These are phyloP conservation scores for Candida suzukii DNA, from an alignment of 805 yeast species.

Conservation along the genomic window DNA sequence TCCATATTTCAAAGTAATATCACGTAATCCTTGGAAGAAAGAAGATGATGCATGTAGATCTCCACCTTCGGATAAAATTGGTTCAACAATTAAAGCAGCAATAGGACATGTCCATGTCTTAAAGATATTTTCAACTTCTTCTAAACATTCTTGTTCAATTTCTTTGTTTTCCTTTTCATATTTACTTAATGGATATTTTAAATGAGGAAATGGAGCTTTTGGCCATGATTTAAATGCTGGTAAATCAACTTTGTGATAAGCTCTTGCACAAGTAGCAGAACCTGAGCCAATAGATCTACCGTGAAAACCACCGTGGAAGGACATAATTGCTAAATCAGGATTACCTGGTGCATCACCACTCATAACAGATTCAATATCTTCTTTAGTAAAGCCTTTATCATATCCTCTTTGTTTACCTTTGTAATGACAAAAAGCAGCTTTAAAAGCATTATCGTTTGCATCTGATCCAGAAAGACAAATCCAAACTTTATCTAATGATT, in stretches of 20 bases:
- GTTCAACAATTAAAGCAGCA: slow-evolving; percentile 87
- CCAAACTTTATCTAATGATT: slow-evolving; percentile 71
- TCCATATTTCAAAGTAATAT: slow-evolving; percentile 61
- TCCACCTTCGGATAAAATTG: slow-evolving; percentile 89
- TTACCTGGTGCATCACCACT: slow-evolving; percentile 80
- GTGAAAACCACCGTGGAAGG: slow-evolving; percentile 87
- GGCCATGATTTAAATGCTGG: slow-evolving; percentile 98
- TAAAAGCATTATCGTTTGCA: slow-evolving; percentile 84
- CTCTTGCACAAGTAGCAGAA: slow-evolving; percentile 88
- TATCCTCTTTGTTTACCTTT: slow-evolving; percentile 64
- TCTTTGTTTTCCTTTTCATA: slow-evolving; percentile 79
- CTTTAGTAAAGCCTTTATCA: slow-evolving; percentile 49
- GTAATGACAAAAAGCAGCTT: slow-evolving; percentile 81
- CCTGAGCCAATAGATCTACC: slow-evolving; percentile 92
- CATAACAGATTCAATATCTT: slow-evolving; percentile 74
- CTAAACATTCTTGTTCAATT: slow-evolving; percentile 75
- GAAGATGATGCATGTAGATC: slow-evolving; percentile 76
- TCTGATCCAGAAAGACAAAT: slow-evolving; percentile 80
- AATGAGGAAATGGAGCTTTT: slow-evolving; percentile 80
- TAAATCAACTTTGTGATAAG: slow-evolving; percentile 86
- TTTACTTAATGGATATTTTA: slow-evolving; percentile 68
- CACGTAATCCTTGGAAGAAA: slow-evolving; percentile 80
- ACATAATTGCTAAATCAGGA: slow-evolving; percentile 77
- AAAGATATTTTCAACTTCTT: slow-evolving; percentile 65
- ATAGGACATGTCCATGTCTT: slow-evolving; percentile 66